Evolutionary conservation across 192 early-diverging fungal genomes (phyloP), one percentile per base, ranked within the genome.

Genomic region (Chytriomyces hyalinus): DNA sequence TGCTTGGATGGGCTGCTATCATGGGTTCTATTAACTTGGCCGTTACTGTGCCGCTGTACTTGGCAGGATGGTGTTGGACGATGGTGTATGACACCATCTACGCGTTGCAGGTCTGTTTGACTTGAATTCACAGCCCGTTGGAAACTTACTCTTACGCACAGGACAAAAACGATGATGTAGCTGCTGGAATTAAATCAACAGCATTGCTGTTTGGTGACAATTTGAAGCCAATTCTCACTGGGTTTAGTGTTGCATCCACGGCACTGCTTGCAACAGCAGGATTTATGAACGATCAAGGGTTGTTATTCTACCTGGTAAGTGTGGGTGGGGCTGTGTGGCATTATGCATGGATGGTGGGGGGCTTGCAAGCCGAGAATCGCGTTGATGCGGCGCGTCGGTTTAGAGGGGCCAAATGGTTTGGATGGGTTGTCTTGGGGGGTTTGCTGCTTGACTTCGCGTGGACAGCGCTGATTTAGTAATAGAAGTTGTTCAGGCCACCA

Each of bases 41-140:
- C 0, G 93, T 95, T 7, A 87, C 88, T 15, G 83, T 93, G 5
- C 96, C 96, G 6, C 83, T 98, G 0, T 98, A 98, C 76, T 84
- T 84, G 9, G 91, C 92, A 0, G 95, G 95, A 1, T 86, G 97
- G 6, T 90, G 90, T 45, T 98, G 97, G 97, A 98, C 97, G 6
- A 84, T 98, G 6, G 90, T 95, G 6, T 98, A 97, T 83, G 97
- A 98, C 81, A 97, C 96, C 6, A 95, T 98, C 70, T 98, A 98
- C 70, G 97, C 96, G 17, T 92, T 98, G 63, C 97, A 98, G 80
- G 84, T 88, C 13, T 74, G 6, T 73, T 9, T 28, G 24, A 45
- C 44, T 13, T 64, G 15, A 17, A n/a, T 49, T 45, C 22, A 59
- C 15, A 46, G 6, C 36, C 79, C 43, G 4, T 49, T 53, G 15